Evolutionary conservation across 306 rosid species (phyloP), one percentile per base, ranked within the genome.

Genomic region (Adenanthera pavonina): DNA sequence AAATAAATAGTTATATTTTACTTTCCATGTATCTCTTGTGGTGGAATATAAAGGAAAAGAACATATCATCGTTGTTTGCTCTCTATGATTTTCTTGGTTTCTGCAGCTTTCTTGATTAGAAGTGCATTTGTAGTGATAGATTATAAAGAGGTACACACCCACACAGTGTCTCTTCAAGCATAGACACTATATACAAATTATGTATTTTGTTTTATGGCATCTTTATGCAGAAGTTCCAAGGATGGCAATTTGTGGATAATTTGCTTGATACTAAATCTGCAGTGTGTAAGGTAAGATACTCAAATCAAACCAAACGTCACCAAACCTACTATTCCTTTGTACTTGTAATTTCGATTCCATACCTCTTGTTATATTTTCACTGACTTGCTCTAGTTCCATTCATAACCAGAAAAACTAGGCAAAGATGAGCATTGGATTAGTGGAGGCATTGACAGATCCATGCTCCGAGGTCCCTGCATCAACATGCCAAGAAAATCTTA

Each of bases 21-120:
- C 53, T 5, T 60, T 41, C 15, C 80, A 84, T 84, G 56, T 11
- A 10, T 19, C 71, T 35, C 40, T 19, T 8, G 60, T 9, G 81
- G 57, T 61, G 79, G 75, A 79, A 33, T 60, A 67, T 13, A 81
- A 67, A 54, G 33, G 44, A 16, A 19, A 72, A 76, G 19, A 19
- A 33, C 74, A 44, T 57, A 84, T 76, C 51, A 19, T 51, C 70
- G 79, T 69, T 4, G 68, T 64, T 69, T 67, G 43, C 54, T 87
- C 44, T 76, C 52, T 1, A 9, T 76, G 12, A 2, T 82, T 14
- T 10, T 80, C 78, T 17, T 84, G 62, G 17, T 79, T 76, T 84
- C 76, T 57, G 65, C 85, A n/a, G 79, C 64, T 80, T 84, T 87
- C 78, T 59, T 84, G 57, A 36, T 60, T 40, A 70, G 88, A 48